A percentile compares a stretch with the other conserved stretches of the same genome.
These are phyloP conservation scores for Russula compacta DNA, from an alignment of 768 basidiomycete species.

Conservation along the genomic window DNA sequence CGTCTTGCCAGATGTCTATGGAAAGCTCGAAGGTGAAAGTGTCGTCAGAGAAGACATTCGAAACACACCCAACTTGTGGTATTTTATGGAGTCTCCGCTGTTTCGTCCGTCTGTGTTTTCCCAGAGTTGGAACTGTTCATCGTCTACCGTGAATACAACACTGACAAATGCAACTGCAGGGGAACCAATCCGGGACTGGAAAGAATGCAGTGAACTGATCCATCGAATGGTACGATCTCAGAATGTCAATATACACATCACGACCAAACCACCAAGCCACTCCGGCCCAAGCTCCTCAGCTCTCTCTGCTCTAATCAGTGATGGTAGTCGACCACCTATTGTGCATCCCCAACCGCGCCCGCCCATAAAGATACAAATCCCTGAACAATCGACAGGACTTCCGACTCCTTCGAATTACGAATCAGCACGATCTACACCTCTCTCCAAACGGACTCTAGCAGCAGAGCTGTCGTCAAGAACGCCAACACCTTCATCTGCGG, in stretches of 20 bases:
- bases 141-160: background rate
- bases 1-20: background rate
- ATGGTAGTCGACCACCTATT: background rate
- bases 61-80: background rate
- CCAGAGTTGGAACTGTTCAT: background rate
- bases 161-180: background rate
- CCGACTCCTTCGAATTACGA: no score
- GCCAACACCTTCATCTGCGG: background rate
- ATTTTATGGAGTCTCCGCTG: background rate
- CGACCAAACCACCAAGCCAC: background rate
- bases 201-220: background rate
- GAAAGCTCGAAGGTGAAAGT: background rate
- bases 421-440: no score
- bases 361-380: background rate
- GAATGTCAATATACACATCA: background rate
- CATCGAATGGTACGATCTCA: background rate
- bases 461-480: background rate
- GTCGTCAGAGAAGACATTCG: background rate
- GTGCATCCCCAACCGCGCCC: no score
- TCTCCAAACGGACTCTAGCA: no score
- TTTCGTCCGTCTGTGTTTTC: background rate
- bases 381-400: background rate
- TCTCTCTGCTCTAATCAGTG: background rate
- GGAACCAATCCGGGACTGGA: background rate
- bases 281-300: background rate